These are phyloP conservation scores for Peltaster fructicola DNA, from an alignment of 2,329 filamentous ascomycete genomes.

Conservation along the genomic window DNA sequence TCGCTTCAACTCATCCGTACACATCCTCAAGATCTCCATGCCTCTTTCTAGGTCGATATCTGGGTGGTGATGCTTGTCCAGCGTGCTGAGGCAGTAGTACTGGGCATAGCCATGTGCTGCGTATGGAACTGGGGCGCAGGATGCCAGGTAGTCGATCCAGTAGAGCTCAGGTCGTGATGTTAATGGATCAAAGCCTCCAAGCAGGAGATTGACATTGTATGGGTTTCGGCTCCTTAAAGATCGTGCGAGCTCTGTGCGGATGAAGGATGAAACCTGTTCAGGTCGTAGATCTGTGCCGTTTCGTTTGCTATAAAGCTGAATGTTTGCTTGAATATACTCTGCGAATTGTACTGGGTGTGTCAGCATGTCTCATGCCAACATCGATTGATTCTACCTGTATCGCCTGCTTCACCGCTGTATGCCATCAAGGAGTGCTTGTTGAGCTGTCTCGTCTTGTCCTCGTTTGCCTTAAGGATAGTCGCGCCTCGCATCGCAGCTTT, in stretches of 20 bases:
- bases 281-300: constrained; percentile 87
- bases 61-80: constrained; percentile 97
- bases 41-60: constrained; percentile 80
- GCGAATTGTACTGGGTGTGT: constrained; percentile 71
- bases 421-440: constrained; percentile 93
- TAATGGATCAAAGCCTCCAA: constrained; percentile 86
- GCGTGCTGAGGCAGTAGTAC: constrained; percentile 96
- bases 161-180: constrained; percentile 80
- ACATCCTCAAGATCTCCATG: constrained; percentile 83
- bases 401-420: constrained; percentile 87
- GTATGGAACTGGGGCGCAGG: constrained; percentile 75
- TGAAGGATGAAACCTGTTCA: constrained; percentile 76
- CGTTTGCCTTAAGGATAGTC: constrained; percentile 82
- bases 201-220: constrained; percentile 90
- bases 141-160: constrained; percentile 94
- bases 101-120: constrained; percentile 97
- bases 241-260: constrained; percentile 79
- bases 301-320: constrained; percentile 96
- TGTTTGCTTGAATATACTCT: constrained; percentile 97
- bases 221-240: constrained; percentile 83
- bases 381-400: constrained; percentile 49
- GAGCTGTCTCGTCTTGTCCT: constrained; percentile 87
- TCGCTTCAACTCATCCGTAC: constrained; percentile 91
- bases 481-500: constrained; percentile 97
- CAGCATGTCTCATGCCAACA: not conserved